Conservation (phyloP, 306 rosid species). For the Leucaena leucocephala region DNA sequence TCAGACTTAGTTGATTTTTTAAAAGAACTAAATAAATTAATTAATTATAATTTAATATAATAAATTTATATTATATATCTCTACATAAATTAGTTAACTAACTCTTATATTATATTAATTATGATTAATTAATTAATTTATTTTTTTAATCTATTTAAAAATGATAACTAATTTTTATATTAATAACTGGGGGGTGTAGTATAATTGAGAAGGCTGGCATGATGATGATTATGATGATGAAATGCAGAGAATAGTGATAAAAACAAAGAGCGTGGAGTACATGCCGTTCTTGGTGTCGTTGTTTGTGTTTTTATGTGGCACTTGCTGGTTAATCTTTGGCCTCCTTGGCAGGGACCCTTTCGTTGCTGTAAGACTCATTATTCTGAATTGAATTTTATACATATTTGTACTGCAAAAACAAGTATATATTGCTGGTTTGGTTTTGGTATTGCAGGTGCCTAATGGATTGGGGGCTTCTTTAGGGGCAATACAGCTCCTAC, state of each 20-base stretch:
- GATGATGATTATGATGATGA: not conserved
- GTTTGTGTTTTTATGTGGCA: not conserved
- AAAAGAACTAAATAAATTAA: too few species aligned
- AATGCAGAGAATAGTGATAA: conserved; percentile 1
- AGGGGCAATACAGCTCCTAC: conserved; percentile 54
- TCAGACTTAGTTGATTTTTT: too few species aligned
- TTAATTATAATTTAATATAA: too few species aligned
- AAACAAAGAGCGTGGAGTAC: conserved; percentile 7
- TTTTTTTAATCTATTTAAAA: too few species aligned
- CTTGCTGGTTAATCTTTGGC: conserved; percentile 23
- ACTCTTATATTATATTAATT: too few species aligned
- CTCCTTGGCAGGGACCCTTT: conserved; percentile 2
- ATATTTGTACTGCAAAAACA: too few species aligned
- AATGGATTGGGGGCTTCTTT: conserved; percentile 63
- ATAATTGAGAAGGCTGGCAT: not conserved
- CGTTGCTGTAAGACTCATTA: not conserved
- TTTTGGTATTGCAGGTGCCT: conserved; percentile 23
- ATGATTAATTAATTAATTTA: too few species aligned
- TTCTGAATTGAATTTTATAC: too few species aligned
- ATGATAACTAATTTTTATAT: too few species aligned
- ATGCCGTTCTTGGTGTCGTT: conserved; percentile 14
- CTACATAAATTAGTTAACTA: too few species aligned
- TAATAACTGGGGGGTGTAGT: too few species aligned
- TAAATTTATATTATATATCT: too few species aligned
- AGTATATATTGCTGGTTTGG: not conserved